Conservation (phyloP, 768 basidiomycete species). For the Lyophyllum shimeji region DNA sequence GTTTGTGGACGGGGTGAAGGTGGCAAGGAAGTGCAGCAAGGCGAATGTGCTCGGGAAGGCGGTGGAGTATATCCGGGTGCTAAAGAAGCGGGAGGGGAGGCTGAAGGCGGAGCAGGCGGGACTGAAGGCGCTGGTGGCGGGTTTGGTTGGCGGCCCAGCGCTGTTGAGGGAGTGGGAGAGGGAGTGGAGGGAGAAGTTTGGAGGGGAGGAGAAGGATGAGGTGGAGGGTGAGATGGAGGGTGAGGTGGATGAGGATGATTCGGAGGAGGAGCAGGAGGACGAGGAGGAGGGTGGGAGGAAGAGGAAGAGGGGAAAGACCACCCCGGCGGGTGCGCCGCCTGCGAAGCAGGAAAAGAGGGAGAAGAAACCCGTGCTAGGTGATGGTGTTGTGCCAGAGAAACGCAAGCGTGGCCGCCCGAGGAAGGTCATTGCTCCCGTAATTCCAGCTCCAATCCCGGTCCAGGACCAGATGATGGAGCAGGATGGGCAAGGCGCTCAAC, state of each 20-base stretch:
- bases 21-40: constrained; percentile 88
- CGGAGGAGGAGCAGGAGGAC: constrained; percentile 52
- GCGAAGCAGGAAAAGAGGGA: constrained; percentile 47
- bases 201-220: constrained; percentile 74
- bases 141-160: constrained; percentile 73
- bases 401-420: constrained; percentile 83
- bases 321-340: constrained; percentile 13
- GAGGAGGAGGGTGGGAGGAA: constrained; percentile 49
- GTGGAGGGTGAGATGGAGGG: constrained; percentile 53
- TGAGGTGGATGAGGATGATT: constrained; percentile 55
- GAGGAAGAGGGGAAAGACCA: constrained; percentile 62
- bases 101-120: constrained; percentile 77
- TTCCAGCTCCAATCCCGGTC: constrained; percentile 35
- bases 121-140: constrained; percentile 62
- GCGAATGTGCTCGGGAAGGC: constrained; percentile 89
- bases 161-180: constrained; percentile 74
- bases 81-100: constrained; percentile 75
- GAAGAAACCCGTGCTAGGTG: constrained; percentile 39
- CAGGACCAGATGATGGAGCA: constrained; percentile 6
- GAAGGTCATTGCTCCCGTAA: constrained; percentile 54
- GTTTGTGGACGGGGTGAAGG: constrained; percentile 89
- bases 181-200: constrained; percentile 72
- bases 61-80: constrained; percentile 86
- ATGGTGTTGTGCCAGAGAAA: constrained; percentile 58
- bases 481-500: constrained; percentile 35